These are phyloP conservation scores for Hypoxylon sp. DNA, from an alignment of 2,329 filamentous ascomycete genomes.

Conservation along the genomic window DNA sequence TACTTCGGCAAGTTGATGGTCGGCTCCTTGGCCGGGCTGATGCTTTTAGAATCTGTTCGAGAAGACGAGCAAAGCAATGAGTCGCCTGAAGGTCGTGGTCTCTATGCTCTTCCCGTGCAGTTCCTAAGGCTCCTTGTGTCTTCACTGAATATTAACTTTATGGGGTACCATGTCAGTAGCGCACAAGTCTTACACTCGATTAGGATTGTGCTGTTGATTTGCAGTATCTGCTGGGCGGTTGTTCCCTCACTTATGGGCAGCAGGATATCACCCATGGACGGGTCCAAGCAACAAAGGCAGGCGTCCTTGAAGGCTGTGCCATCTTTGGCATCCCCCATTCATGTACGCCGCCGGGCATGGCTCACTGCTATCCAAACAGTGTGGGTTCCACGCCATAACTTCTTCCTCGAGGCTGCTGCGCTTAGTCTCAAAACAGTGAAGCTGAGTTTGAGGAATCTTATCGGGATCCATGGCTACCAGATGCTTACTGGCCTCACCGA, in stretches of 20 bases:
- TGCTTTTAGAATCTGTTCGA: slow-evolving; percentile 84
- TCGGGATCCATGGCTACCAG: slow-evolving; percentile 81
- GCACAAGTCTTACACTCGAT: slow-evolving; percentile 59
- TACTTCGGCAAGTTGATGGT: slow-evolving; percentile 86
- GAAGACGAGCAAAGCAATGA: slow-evolving; percentile 72
- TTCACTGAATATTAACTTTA: slow-evolving; percentile 59
- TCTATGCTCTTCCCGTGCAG: slow-evolving; percentile 70
- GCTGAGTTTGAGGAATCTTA: slow-evolving; percentile 78
- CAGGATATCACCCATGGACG: slow-evolving; percentile 62
- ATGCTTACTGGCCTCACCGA: slow-evolving; percentile 80
- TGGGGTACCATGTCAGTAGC: slow-evolving; percentile 61
- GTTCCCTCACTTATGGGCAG: slow-evolving; percentile 63
- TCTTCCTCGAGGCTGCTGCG: slow-evolving; percentile 84
- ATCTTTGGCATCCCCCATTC: slow-evolving; percentile 81
- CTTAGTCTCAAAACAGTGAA: slow-evolving; percentile 82
- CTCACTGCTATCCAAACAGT: slow-evolving; percentile 91
- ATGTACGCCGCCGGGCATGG: slow-evolving; percentile 89
- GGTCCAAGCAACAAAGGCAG: slow-evolving; percentile 49
- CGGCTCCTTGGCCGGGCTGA: slow-evolving; percentile 87
- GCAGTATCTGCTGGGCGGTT: slow-evolving; percentile 63
- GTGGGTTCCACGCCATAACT: slow-evolving; percentile 87
- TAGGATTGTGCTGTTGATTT: slow-evolving; percentile 61
- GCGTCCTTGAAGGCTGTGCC: slow-evolving; percentile 63
- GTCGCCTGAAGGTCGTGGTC: slow-evolving; percentile 69
- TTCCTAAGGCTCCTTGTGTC: slow-evolving; percentile 60